Evolutionary conservation across 2,329 filamentous ascomycete genomes (phyloP).

Genomic region (Emericellopsis cladophorae): DNA sequence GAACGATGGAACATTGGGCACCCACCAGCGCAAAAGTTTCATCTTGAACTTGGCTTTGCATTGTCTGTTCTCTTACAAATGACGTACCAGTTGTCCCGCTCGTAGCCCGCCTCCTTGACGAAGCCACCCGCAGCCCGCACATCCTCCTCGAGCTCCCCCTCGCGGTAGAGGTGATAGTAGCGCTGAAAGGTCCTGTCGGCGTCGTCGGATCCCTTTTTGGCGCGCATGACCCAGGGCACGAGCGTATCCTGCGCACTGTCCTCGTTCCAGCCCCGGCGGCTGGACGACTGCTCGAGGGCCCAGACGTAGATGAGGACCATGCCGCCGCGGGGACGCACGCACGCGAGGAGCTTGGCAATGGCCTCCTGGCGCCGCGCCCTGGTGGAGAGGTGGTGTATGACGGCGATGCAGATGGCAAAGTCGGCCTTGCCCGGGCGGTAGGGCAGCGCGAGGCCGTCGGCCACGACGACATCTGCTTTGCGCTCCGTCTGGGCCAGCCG

Average conservation of each 20-base stretch:
- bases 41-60: too few species aligned
- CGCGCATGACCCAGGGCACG: slow-evolving; percentile 78
- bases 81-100: slow-evolving; percentile 98
- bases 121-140: slow-evolving; percentile 60
- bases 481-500: slow-evolving; percentile 27
- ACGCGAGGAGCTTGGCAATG: slow-evolving; percentile 56
- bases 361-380: slow-evolving; percentile 58
- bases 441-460: slow-evolving; percentile 73
- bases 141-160: slow-evolving; percentile 78
- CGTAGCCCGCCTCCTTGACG: slow-evolving; percentile 74
- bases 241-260: slow-evolving; percentile 79
- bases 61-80: slow-evolving; percentile 30
- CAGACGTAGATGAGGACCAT: slow-evolving; percentile 80
- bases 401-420: slow-evolving; percentile 89
- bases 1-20: too few species aligned
- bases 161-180: slow-evolving; percentile 87
- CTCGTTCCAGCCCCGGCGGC: slow-evolving; percentile 80
- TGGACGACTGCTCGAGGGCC: slow-evolving; percentile 84
- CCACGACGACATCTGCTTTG: slow-evolving; percentile 59
- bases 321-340: slow-evolving; percentile 42
- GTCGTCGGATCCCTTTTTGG: slow-evolving; percentile 11
- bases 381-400: slow-evolving; percentile 87
- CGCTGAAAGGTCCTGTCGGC: slow-evolving; percentile 55
- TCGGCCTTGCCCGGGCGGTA: slow-evolving; percentile 52
- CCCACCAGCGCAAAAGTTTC: too few species aligned